These are phyloP conservation scores for Trichoderma parareesei DNA, from an alignment of 495 filamentous ascomycete species.

Conservation along the genomic window DNA sequence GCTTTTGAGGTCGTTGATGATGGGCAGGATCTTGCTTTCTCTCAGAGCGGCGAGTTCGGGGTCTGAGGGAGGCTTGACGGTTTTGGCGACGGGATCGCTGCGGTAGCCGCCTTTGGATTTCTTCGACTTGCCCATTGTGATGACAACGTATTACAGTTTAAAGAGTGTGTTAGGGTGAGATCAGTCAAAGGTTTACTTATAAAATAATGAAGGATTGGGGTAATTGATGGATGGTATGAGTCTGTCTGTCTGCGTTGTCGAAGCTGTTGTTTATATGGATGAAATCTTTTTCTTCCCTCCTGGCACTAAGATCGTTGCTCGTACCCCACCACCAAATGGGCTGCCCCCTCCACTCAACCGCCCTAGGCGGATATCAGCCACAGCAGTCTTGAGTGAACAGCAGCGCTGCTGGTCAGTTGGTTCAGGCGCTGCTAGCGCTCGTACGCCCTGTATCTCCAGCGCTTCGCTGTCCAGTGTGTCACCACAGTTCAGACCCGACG, in stretches of 20 bases:
- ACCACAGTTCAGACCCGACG: too few relatives aligned
- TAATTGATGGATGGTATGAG: neutral
- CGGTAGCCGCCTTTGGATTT: slow-evolving; percentile 32
- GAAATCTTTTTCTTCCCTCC: neutral
- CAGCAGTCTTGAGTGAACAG: neutral
- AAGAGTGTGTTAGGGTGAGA: neutral
- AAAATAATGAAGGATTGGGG: neutral
- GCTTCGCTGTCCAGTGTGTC: neutral
- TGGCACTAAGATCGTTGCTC: slow-evolving; percentile 1
- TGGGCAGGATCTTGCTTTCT: slow-evolving; percentile 48
- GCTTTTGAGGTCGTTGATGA: slow-evolving; percentile 47
- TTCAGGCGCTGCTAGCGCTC: neutral
- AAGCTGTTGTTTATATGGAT: neutral
- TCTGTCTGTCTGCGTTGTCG: neutral
- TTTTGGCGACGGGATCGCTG: slow-evolving; percentile 38
- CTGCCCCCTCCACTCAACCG: neutral
- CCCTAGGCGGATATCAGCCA: neutral
- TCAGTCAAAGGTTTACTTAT: neutral
- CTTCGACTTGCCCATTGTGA: slow-evolving; percentile 36
- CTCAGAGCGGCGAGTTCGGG: slow-evolving; percentile 48
- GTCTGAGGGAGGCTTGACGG: slow-evolving; percentile 44
- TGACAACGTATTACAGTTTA: neutral
- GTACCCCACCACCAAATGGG: slow-evolving; percentile 12
- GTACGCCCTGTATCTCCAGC: neutral
- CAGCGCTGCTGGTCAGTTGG: neutral